These are phyloP conservation scores for Grammothele lineata DNA, from an alignment of 768 basidiomycete genomes.

Conservation along the genomic window DNA sequence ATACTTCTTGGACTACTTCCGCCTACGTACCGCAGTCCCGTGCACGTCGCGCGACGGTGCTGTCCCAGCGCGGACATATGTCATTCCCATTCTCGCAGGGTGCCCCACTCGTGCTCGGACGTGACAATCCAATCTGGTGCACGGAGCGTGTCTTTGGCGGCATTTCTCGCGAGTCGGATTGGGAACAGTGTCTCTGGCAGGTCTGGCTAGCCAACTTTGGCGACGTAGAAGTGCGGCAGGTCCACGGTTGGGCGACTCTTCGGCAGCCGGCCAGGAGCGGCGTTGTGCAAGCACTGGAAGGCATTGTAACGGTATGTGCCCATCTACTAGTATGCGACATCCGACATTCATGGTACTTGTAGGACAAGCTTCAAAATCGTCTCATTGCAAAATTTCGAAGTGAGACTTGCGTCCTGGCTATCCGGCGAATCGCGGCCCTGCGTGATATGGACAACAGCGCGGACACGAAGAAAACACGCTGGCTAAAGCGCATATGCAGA, in stretches of 20 bases:
- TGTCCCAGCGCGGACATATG: conserved; percentile 27
- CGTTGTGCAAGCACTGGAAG: too few relatives aligned
- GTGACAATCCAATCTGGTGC: conserved; percentile 54
- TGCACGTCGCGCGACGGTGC: conserved; percentile 17
- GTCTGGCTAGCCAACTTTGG: conserved; percentile 54
- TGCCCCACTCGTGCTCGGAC: conserved; percentile 41
- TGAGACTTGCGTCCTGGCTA: conserved; percentile 49
- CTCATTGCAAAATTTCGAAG: conserved; percentile 44
- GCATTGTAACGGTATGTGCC: not conserved
- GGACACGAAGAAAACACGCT: conserved; percentile 42
- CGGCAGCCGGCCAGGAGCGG: not conserved
- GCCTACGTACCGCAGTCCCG: not conserved
- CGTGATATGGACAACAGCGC: conserved; percentile 30
- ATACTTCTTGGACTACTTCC: conserved; percentile 7
- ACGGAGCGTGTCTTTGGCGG: conserved; percentile 49
- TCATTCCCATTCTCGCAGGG: conserved; percentile 37
- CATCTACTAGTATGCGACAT: too few relatives aligned
- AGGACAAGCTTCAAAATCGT: conserved; percentile 38
- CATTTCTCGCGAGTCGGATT: conserved; percentile 45
- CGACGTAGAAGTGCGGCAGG: conserved; percentile 26
- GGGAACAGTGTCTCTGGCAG: conserved; percentile 67
- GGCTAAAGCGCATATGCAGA: conserved; percentile 55
- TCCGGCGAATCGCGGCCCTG: conserved; percentile 37
- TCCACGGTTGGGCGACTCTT: conserved; percentile 15
- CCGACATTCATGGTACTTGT: too few relatives aligned